Evolutionary conservation across 2,329 filamentous ascomycete genomes (phyloP), one percentile per base, ranked within the genome.

Genomic region (Alternaria burnsii): DNA sequence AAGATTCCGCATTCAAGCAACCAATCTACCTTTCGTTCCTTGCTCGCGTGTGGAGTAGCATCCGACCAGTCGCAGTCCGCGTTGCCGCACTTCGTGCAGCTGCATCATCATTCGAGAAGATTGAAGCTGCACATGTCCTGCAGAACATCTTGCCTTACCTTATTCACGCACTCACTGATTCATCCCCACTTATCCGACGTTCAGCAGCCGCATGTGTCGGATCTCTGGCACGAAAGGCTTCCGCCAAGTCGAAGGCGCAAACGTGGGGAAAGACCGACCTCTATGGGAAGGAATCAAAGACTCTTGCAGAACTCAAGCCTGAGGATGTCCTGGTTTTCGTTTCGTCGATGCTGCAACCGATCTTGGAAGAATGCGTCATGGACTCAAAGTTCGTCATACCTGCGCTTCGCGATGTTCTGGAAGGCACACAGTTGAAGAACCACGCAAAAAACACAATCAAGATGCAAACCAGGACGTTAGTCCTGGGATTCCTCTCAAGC

Each of bases 111-210:
- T 55, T 79, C 14, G 70, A 70, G 47, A 59, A 70, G 24, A 41
- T 63, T 6, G 82, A 81, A 55, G 76, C 73, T 22, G 81, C 81
- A 20, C 73, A 86, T 8, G 91, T 97, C 74, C 84, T 94, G 50
- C 94, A 98, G 74, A 86, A 88, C 11, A 76, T 97, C 18, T 74
- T 97, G n/a, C 94, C 94, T 3, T 97, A 97, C 78, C 82, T 90
- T 32, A 81, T 97, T 46, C 83, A 86, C 38, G 91, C 91, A 22
- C 85, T 98, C 18, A 84, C 87, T 24, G 94, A 98, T 75, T 81
- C 88, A 5, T 91, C 91, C 1, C 88, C 89, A 63, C 88, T 88
- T 63, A 90, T 97, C 42, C 90, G 94, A 44, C 88, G 89, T 63
- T 88, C 92, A 52, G 91, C 93, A 20, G 88, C 89, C 22, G 86